Evolutionary conservation across 805 yeast genomes (phyloP).

Genomic region (Torulaspora franciscae): DNA sequence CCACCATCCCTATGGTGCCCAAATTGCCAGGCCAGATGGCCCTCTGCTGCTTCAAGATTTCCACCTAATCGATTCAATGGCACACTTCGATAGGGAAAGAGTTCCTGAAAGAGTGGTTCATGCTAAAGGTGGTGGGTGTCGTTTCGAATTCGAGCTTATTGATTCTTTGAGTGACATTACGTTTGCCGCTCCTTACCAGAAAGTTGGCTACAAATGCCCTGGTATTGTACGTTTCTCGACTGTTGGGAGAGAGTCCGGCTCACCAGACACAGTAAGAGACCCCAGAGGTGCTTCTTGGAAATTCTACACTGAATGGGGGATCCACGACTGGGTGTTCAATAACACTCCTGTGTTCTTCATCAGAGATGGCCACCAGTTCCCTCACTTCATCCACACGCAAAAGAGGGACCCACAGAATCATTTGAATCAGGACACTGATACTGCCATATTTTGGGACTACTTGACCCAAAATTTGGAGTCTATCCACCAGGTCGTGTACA

Average conservation of each 20-base stretch:
- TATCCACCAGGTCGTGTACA: slow-evolving; percentile 51
- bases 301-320: slow-evolving; percentile 79
- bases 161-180: slow-evolving; percentile 52
- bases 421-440: slow-evolving; percentile 42
- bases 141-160: slow-evolving; percentile 54
- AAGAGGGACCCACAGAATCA: slow-evolving; percentile 66
- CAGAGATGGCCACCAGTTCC: slow-evolving; percentile 74
- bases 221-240: slow-evolving; percentile 57
- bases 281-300: slow-evolving; percentile 83
- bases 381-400: slow-evolving; percentile 84
- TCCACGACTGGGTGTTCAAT: slow-evolving; percentile 79
- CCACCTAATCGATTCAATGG: slow-evolving; percentile 50
- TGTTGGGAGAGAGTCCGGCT: slow-evolving; percentile 80
- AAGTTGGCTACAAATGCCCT: slow-evolving; percentile 41
- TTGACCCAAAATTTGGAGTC: slow-evolving; percentile 51
- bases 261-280: slow-evolving; percentile 80
- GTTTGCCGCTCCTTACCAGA: slow-evolving; percentile 40
- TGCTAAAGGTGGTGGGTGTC: slow-evolving; percentile 63
- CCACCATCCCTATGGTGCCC: slow-evolving; percentile 51
- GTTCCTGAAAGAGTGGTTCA: slow-evolving; percentile 66
- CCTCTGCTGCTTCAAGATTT: slow-evolving; percentile 56
- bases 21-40: slow-evolving; percentile 51
- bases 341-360: slow-evolving; percentile 82
- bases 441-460: slow-evolving; percentile 56
- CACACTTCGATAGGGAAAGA: slow-evolving; percentile 61